Evolutionary conservation across 2,329 filamentous ascomycete species (phyloP).

Genomic region (Bipolaris sorokiniana): DNA sequence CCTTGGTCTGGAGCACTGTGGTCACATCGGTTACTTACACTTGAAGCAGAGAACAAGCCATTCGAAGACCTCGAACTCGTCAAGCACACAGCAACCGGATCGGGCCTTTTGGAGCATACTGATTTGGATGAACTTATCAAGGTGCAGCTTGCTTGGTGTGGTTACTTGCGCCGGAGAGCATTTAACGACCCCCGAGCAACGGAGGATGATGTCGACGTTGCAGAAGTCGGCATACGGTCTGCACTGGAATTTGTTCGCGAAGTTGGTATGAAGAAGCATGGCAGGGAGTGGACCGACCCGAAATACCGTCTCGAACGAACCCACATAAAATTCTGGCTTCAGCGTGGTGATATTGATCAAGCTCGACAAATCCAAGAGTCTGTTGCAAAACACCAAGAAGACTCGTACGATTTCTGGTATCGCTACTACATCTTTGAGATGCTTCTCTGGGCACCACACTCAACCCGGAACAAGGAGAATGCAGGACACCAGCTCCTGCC

Average conservation of each 20-base stretch:
- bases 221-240: slow-evolving; percentile 84
- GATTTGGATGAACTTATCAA: slow-evolving; percentile 89
- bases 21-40: slow-evolving; percentile 85
- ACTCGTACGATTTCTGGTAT: slow-evolving; percentile 92
- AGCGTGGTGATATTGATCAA: slow-evolving; percentile 76
- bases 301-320: slow-evolving; percentile 89
- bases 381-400: slow-evolving; percentile 70
- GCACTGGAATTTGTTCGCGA: slow-evolving; percentile 84
- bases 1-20: slow-evolving; percentile 92
- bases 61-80: slow-evolving; percentile 86
- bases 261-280: slow-evolving; percentile 78
- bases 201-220: slow-evolving; percentile 81
- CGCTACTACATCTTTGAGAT: slow-evolving; percentile 94
- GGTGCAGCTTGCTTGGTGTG: slow-evolving; percentile 93
- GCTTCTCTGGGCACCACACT: slow-evolving; percentile 67
- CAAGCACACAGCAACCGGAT: slow-evolving; percentile 90
- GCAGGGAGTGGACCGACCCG: slow-evolving; percentile 78
- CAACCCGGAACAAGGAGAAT: slow-evolving; percentile 57
- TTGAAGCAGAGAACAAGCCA: slow-evolving; percentile 76
- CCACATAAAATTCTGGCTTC: slow-evolving; percentile 87
- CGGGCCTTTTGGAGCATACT: slow-evolving; percentile 80
- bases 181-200: slow-evolving; percentile 73
- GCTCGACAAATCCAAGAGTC: slow-evolving; percentile 80
- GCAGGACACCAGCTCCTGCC: slow-evolving; percentile 59
- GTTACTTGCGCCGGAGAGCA: slow-evolving; percentile 84